These are phyloP conservation scores for Pythium aristosporum DNA, from an alignment of 352 stramenopile species.

Conservation along the genomic window DNA sequence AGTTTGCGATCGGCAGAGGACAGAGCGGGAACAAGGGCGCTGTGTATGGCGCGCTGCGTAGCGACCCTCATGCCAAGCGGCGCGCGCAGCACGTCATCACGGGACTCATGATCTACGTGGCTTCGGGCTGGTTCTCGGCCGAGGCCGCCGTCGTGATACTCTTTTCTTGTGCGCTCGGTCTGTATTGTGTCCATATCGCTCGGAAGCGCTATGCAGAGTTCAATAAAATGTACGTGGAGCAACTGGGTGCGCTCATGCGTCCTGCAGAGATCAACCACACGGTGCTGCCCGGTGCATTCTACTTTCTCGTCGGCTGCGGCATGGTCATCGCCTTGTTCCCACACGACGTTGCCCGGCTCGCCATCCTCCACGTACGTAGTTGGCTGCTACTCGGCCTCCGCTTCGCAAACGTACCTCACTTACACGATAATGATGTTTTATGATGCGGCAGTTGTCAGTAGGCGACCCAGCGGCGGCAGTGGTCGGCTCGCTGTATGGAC, in stretches of 20 bases:
- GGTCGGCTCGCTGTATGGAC: conserved; percentile 43
- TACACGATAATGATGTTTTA: background rate
- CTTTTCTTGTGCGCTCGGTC: conserved; percentile 34
- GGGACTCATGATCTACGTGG: conserved; percentile 47
- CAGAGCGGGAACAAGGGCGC: background rate
- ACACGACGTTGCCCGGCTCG: conserved; percentile 39
- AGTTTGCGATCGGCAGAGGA: conserved; percentile 23
- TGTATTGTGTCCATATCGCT: conserved; percentile 38
- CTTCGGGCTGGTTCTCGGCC: conserved; percentile 28
- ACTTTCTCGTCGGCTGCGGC: conserved; percentile 54
- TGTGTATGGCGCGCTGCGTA: conserved; percentile 16
- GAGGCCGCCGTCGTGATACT: conserved; percentile 28
- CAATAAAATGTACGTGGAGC: conserved; percentile 39
- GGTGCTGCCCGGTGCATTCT: conserved; percentile 52
- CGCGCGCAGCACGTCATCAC: conserved; percentile 53
- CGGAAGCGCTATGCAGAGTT: conserved; percentile 30
- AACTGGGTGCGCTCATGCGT: conserved; percentile 46
- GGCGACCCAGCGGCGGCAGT: conserved; percentile 53
- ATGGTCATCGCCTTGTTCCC: conserved; percentile 41
- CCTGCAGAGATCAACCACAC: conserved; percentile 39
- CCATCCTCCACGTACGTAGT: conserved; percentile 50
- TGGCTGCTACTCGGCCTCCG: background rate
- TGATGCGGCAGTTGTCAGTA: conserved; percentile 36
- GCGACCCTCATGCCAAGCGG: conserved; percentile 47
- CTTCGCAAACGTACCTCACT: background rate